Evolutionary conservation across 148 eudicot species (phyloP).

Genomic region (Dysphania ambrosioides): DNA sequence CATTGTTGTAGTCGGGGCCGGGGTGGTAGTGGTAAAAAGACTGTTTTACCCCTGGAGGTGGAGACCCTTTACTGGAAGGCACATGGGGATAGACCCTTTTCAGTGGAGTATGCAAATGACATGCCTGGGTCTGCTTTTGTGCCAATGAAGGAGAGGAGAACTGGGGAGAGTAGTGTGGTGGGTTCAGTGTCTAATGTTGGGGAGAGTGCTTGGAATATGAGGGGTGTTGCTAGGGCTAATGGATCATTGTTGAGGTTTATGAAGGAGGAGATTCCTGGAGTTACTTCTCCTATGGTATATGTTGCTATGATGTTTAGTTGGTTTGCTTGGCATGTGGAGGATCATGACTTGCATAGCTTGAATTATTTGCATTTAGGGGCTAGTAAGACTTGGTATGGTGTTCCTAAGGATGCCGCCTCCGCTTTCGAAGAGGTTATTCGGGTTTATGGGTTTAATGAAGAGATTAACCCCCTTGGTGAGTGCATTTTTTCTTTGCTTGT

Average conservation of each 20-base stretch:
- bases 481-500: background rate
- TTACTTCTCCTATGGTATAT: slow-evolving; percentile 98
- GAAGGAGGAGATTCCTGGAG: slow-evolving; percentile 98
- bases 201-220: slow-evolving; percentile 94
- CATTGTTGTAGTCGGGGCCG: too few relatives aligned
- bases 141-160: slow-evolving; percentile 29
- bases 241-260: slow-evolving; percentile 83
- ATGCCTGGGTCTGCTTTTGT: slow-evolving; percentile 92
- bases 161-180: slow-evolving; percentile 33
- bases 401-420: slow-evolving; percentile 75
- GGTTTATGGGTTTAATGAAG: slow-evolving; percentile 86
- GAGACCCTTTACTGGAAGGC: slow-evolving; percentile 96
- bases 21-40: slow-evolving; percentile 53
- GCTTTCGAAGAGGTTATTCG: slow-evolving; percentile 93
- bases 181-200: slow-evolving; percentile 53
- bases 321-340: slow-evolving; percentile 99
- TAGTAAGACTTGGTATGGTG: slow-evolving; percentile 96
- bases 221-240: slow-evolving; percentile 79
- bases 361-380: slow-evolving; percentile 93
- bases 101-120: slow-evolving; percentile 95
- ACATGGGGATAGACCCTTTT: slow-evolving; percentile 65
- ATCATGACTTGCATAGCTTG: slow-evolving; percentile 97
- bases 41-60: slow-evolving; percentile 42
- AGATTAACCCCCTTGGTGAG: slow-evolving; percentile 97
- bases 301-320: slow-evolving; percentile 97